These are phyloP conservation scores for Fragilaria crotonensis DNA, from an alignment of 108 stramenopile genomes.

Conservation along the genomic window DNA sequence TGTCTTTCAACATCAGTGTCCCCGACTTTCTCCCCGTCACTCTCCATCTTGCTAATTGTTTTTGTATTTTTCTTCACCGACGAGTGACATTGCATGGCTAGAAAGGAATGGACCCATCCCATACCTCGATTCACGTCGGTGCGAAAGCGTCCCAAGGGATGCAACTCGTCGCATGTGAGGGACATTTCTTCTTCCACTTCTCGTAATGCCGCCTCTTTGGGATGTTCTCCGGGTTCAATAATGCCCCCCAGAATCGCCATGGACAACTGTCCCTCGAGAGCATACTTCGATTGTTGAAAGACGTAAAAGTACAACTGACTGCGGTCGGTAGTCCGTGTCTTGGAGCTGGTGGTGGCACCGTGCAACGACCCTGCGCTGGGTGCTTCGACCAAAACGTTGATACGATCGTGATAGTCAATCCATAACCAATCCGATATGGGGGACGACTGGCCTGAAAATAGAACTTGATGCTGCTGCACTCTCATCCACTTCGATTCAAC, in stretches of 20 bases:
- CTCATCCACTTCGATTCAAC: conserved; percentile 71
- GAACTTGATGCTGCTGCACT: conserved; percentile 54
- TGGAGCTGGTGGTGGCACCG: too few relatives aligned
- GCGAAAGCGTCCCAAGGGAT: conserved; percentile 52
- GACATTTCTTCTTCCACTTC: conserved; percentile 73
- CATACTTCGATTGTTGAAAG: conserved; percentile 79
- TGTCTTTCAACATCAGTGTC: conserved; percentile 67
- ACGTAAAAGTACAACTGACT: conserved; percentile 47
- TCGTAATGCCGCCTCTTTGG: conserved; percentile 45
- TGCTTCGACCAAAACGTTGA: conserved; percentile 75
- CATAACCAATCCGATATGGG: conserved; percentile 76
- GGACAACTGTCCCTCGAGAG: conserved; percentile 43
- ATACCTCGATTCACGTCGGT: conserved; percentile 80
- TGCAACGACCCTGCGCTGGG: too few relatives aligned
- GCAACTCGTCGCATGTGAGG: conserved; percentile 38
- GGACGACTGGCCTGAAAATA: conserved; percentile 23
- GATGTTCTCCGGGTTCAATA: conserved; percentile 62
- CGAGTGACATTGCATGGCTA: conserved; percentile 44
- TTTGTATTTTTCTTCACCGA: conserved; percentile 1
- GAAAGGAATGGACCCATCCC: conserved; percentile 56
- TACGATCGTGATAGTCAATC: conserved; percentile 85
- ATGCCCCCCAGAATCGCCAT: conserved; percentile 76
- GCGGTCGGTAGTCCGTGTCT: neutral
- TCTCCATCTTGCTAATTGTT: neutral
- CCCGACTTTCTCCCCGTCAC: conserved; percentile 32